phyloP scores from a whole-genome alignment of 2,329 filamentous ascomycete genomes.

The Stachybotrys elegans region DNA sequence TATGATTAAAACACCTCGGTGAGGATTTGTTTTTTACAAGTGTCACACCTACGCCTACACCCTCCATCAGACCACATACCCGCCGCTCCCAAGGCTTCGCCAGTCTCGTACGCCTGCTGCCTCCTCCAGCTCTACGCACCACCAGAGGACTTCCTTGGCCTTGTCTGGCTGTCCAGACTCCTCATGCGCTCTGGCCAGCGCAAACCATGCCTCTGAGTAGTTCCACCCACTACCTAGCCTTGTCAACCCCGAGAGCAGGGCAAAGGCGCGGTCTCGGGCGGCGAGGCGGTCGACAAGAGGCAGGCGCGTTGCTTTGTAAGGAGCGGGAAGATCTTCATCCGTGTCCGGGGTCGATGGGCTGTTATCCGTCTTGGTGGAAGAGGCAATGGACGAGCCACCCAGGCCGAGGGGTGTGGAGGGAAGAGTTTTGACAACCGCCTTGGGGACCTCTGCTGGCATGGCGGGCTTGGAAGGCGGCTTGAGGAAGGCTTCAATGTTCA shows the following conservation, averaged over 20 bases:
- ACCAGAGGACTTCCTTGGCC: conserved; percentile 91
- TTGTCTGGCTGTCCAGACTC: conserved; percentile 79
- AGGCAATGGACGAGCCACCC: conserved; percentile 17
- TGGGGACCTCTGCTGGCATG: too few species aligned
- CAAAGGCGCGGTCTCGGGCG: conserved; percentile 82
- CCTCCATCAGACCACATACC: conserved; percentile 55
- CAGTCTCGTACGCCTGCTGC: conserved; percentile 73
- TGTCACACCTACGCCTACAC: too few species aligned
- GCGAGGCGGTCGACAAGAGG: conserved; percentile 78
- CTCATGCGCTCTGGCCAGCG: conserved; percentile 81
- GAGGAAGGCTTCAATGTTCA: conserved; percentile 22
- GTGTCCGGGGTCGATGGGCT: conserved; percentile 16
- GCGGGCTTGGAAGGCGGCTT: conserved; percentile 7
- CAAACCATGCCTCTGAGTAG: conserved; percentile 87
- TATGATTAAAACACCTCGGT: too few species aligned
- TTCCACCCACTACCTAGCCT: conserved; percentile 88
- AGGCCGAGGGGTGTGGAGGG: conserved; percentile 45
- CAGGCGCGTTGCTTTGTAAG: conserved; percentile 55
- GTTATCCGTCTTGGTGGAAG: neutral
- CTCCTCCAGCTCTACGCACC: conserved; percentile 94
- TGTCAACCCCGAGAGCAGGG: conserved; percentile 74
- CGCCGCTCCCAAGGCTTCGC: conserved; percentile 62
- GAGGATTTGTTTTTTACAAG: too few species aligned
- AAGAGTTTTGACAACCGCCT: conserved; percentile 17
- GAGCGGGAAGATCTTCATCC: conserved; percentile 41